Conservation (phyloP, 805 yeast species). For the Monosporozyma aerobia region DNA sequence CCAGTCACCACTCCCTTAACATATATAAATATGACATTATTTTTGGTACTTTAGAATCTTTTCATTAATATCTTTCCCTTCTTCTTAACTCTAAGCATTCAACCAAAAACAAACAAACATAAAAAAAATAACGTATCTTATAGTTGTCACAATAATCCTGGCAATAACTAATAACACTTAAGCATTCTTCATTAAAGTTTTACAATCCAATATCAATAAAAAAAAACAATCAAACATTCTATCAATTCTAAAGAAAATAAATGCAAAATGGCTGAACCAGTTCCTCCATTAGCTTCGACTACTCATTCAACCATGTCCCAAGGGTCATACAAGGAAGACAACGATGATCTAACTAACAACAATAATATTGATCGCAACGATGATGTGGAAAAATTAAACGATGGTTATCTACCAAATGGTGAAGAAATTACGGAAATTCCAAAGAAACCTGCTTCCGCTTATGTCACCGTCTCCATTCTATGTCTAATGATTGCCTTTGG, state of each 20-base stretch:
- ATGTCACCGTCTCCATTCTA: slow-evolving; percentile 19
- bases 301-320: slow-evolving; percentile 1
- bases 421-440: slow-evolving; percentile 9
- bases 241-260: not conserved
- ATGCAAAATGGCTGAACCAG: not conserved
- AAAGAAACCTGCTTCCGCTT: slow-evolving; percentile 14
- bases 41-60: not conserved
- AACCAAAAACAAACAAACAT: too few species aligned
- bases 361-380: not conserved
- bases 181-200: not conserved
- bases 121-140: too few species aligned
- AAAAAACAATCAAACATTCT: not conserved
- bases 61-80: not conserved
- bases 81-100: too few species aligned
- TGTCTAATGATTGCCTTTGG: slow-evolving; percentile 56
- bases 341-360: not conserved
- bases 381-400: slow-evolving; percentile 18
- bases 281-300: not conserved
- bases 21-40: not conserved
- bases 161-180: not conserved
- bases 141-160: not conserved
- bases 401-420: not conserved
- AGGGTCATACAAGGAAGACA: slow-evolving; percentile 1
- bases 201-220: not conserved
- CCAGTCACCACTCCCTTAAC: not conserved